These are phyloP conservation scores for Acidiella bohemica DNA, from an alignment of 495 filamentous ascomycete species.

Conservation along the genomic window DNA sequence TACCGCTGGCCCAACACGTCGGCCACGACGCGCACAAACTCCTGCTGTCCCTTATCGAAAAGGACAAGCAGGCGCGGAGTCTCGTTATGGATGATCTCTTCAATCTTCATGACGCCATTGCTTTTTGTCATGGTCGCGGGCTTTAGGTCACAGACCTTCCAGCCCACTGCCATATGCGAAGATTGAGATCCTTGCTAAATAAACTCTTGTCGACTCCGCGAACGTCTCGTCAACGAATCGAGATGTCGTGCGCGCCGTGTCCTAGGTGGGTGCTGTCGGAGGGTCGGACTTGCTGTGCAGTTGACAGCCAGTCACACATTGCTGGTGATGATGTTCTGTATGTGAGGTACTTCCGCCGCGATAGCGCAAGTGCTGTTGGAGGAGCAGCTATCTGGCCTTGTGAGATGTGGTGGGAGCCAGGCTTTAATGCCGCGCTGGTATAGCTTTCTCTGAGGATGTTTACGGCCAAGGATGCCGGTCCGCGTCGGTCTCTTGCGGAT, in stretches of 20 bases:
- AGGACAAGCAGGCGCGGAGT: conserved; percentile 27
- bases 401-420: no score
- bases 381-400: no score
- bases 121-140: conserved; percentile 17
- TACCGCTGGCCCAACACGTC: conserved; percentile 29
- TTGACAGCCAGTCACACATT: conserved; percentile 11
- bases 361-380: not conserved
- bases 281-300: conserved; percentile 12
- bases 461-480: no score
- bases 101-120: conserved; percentile 21
- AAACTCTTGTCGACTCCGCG: not conserved
- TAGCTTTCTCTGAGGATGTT: no score
- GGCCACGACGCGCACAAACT: conserved; percentile 25
- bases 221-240: conserved; percentile 9
- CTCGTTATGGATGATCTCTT: conserved; percentile 21
- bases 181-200: not conserved
- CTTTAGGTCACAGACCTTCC: not conserved
- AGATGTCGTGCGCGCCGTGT: conserved; percentile 19
- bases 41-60: conserved; percentile 23
- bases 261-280: conserved; percentile 13
- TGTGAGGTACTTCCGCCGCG: not conserved
- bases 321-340: not conserved
- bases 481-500: no score
- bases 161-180: conserved; percentile 3
- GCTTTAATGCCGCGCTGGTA: no score